Base-by-base conservation (phyloP, 139 green algal species). In the Eudorina sp. region DNA sequence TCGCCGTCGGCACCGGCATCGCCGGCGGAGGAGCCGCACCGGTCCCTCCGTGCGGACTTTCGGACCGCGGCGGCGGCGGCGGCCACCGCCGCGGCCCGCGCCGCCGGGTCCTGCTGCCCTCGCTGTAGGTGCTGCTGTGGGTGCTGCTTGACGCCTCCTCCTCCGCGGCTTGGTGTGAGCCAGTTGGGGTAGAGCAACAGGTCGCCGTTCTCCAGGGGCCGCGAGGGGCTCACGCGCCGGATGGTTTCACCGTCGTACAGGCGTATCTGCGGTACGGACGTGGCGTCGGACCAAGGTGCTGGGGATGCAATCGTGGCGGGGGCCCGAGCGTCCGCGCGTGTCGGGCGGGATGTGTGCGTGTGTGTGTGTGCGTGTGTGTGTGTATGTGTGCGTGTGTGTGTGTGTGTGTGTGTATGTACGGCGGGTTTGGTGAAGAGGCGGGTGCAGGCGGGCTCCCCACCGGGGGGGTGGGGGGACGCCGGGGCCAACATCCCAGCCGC, bases 111-210 rank as follows among this genome's bases (percentile, higher is more conserved):
- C 74, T 14, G 1, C 36, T 51, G 25, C 40, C n/a, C 74, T 64
- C 74, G 34, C 21, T 40, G 36, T 27, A 27, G 27, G 4, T 51
- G 31, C 51, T 62, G 77, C 66, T 75, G 16, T n/a, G 16, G 9
- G 29, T 43, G n/a, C 36, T 75, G 66, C 34, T 29, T 55, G 48
- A 13, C 31, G 62, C 38, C 31, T 11, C 2, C 38, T 72, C 2
- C 19, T 31, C 21, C 46, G 45, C 4, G n/a, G 73, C 27, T 2
- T 6, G 73, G n/a, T 40, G 5, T 25, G 53, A 85, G 55, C 29
- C n/a, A 43, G 36, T 41, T 19, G 38, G 82, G 82, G 82, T 38
- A 88, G 8, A 88, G 66, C 64, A 88, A 45, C 82, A 79, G 36
- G 29, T 88, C 64, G 27, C 82, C 82, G 29, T 68, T 74, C 27